phyloP scores from a whole-genome alignment of 2,329 filamentous ascomycete species.

The Colletotrichum brevisporum region DNA sequence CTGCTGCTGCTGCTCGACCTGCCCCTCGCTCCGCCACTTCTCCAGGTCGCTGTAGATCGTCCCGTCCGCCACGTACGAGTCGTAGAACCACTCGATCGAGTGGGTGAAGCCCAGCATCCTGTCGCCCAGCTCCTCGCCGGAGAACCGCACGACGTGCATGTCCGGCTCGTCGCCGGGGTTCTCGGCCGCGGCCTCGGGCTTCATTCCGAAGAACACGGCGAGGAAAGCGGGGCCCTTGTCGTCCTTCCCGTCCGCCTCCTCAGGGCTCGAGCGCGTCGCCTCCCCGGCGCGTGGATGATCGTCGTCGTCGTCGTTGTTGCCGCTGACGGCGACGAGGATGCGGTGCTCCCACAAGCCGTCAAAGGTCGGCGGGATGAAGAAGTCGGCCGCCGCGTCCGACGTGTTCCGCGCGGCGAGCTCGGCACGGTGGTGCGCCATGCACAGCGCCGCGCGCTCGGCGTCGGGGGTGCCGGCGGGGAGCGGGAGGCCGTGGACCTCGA shows the following conservation, averaged over 20 bases:
- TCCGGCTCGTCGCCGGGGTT: background rate
- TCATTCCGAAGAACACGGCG: background rate
- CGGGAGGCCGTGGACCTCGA: constrained; percentile 17
- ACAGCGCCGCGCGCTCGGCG: background rate
- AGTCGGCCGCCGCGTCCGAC: background rate
- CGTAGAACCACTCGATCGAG: constrained; percentile 8
- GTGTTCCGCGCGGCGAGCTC: constrained; percentile 14
- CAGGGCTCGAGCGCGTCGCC: background rate
- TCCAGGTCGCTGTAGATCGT: constrained; percentile 3
- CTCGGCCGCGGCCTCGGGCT: background rate
- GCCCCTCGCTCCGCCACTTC: background rate
- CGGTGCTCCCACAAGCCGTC: background rate
- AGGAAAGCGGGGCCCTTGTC: background rate
- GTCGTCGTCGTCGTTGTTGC: background rate
- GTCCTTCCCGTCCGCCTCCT: background rate
- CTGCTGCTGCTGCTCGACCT: background rate
- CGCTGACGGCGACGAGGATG: background rate
- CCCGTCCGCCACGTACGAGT: constrained; percentile 6
- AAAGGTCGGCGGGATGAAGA: constrained; percentile 12
- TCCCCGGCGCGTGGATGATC: background rate
- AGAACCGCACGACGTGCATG: background rate
- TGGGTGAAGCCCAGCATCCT: background rate
- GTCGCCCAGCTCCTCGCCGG: background rate
- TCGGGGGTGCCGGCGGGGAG: constrained; percentile 1
- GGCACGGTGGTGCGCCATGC: constrained; percentile 5